Conservation (phyloP, 1,284 basidiomycete species). For the Cutaneotrichosporon sp. region DNA sequence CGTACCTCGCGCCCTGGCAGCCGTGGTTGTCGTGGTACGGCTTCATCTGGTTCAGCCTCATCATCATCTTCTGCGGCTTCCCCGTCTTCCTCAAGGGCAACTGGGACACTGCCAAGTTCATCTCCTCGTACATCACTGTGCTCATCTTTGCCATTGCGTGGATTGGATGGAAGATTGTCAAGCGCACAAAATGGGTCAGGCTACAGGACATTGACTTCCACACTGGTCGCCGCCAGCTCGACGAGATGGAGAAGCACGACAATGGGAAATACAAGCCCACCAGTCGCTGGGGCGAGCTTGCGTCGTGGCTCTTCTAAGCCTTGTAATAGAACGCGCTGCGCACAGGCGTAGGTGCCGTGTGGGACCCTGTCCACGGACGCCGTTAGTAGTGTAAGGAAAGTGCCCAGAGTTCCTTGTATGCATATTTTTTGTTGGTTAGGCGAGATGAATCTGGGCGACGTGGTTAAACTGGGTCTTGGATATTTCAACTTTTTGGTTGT, state of each 20-base stretch:
- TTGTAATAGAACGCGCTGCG: background rate
- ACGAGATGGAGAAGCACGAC: slow-evolving; percentile 59
- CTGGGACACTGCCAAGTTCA: slow-evolving; percentile 47
- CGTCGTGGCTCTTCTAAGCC: slow-evolving; percentile 35
- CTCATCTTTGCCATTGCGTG: slow-evolving; percentile 56
- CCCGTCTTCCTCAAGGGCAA: slow-evolving; percentile 65
- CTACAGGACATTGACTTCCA: slow-evolving; percentile 64
- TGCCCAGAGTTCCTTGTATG: too few relatives aligned
- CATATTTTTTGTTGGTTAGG: too few relatives aligned
- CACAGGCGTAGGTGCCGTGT: background rate
- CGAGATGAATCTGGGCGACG: too few relatives aligned
- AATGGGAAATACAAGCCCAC: slow-evolving; percentile 32
- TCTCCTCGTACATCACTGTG: slow-evolving; percentile 53
- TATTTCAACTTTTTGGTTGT: too few relatives aligned
- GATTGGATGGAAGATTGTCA: slow-evolving; percentile 61
- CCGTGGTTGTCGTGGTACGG: slow-evolving; percentile 25
- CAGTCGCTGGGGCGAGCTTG: slow-evolving; percentile 30
- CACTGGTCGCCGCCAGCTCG: slow-evolving; percentile 62
- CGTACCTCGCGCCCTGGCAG: slow-evolving; percentile 55
- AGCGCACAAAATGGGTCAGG: slow-evolving; percentile 59
- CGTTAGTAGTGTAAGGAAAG: background rate
- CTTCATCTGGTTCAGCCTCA: slow-evolving; percentile 42
- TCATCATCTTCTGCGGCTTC: slow-evolving; percentile 45
- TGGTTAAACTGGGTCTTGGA: too few relatives aligned
- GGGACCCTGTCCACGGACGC: background rate